Evolutionary conservation across 352 stramenopile genomes (phyloP).

Genomic region (Achlya hypogyna): DNA sequence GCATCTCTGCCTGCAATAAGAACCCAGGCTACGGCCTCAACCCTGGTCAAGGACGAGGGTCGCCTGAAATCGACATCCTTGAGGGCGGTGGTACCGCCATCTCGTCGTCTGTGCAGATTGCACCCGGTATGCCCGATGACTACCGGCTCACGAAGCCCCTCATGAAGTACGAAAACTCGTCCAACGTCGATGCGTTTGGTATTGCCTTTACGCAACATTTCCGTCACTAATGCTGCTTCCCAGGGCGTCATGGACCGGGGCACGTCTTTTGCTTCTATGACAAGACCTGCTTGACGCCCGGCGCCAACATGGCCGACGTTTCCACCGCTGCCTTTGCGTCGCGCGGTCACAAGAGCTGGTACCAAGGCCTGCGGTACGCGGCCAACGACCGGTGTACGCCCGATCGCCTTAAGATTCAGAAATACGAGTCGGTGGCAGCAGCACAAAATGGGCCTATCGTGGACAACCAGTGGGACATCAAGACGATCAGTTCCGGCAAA

Average conservation of each 20-base stretch:
- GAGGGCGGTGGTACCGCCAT: constrained; percentile 71
- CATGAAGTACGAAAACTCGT: not conserved
- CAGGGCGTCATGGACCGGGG: not conserved
- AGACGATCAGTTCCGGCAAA: not conserved
- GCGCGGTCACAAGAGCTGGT: constrained; percentile 39
- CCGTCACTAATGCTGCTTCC: no score
- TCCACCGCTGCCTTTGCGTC: constrained; percentile 34
- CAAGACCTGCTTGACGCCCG: constrained; percentile 32
- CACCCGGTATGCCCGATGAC: constrained; percentile 41
- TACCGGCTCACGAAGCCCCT: constrained; percentile 28
- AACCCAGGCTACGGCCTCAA: constrained; percentile 89
- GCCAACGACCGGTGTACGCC: constrained; percentile 46
- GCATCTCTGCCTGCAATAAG: constrained; percentile 84
- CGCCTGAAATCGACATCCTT: constrained; percentile 94
- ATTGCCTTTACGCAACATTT: no score
- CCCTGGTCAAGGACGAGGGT: constrained; percentile 80
- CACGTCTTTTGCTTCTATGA: constrained; percentile 32
- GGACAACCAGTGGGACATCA: not conserved
- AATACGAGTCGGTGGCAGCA: constrained; percentile 13
- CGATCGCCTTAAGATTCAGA: constrained; percentile 27
- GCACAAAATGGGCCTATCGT: not conserved
- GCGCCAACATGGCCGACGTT: constrained; percentile 47
- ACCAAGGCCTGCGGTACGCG: constrained; percentile 44
- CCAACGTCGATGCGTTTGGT: not conserved
- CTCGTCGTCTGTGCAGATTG: constrained; percentile 70